A percentile compares a stretch with the other conserved stretches of the same genome.
phyloP scores from a whole-genome alignment of 495 filamentous ascomycete species.

The Saxispiralis lemnorum region DNA sequence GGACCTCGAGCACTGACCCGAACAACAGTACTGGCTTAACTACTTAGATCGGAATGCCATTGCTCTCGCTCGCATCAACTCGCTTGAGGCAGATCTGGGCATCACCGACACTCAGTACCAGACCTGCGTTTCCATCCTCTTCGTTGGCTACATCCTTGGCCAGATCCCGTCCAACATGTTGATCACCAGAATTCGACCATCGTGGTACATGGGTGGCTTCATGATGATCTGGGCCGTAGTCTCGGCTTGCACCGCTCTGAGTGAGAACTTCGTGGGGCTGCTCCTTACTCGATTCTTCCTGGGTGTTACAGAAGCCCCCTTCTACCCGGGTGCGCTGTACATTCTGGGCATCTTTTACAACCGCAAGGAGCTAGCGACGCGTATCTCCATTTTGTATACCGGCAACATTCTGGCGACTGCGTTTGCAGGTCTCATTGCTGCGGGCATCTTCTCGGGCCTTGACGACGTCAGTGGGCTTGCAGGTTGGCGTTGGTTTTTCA shows the following conservation, averaged over 20 bases:
- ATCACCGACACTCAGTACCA: conserved; percentile 36
- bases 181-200: conserved; percentile 25
- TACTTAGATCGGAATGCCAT: conserved; percentile 34
- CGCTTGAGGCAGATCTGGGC: conserved; percentile 30
- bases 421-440: conserved; percentile 35
- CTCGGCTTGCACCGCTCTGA: conserved; percentile 28
- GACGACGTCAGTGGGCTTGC: conserved; percentile 13
- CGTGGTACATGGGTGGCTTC: conserved; percentile 18
- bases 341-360: conserved; percentile 34
- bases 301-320: conserved; percentile 34
- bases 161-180: conserved; percentile 29
- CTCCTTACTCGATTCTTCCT: conserved; percentile 26
- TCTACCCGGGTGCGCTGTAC: conserved; percentile 32
- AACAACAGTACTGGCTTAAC: conserved; percentile 35
- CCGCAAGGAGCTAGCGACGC: conserved; percentile 29
- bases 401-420: conserved; percentile 28
- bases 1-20: too few relatives aligned
- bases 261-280: conserved; percentile 28
- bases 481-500: conserved; percentile 14
- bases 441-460: conserved; percentile 22
- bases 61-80: conserved; percentile 27
- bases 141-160: conserved; percentile 32
- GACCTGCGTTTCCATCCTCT: conserved; percentile 38
- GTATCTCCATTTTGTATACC: conserved; percentile 30
- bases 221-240: conserved; percentile 35